These are phyloP conservation scores for Huntiella moniliformis DNA, from an alignment of 2,329 filamentous ascomycete genomes.

Conservation along the genomic window DNA sequence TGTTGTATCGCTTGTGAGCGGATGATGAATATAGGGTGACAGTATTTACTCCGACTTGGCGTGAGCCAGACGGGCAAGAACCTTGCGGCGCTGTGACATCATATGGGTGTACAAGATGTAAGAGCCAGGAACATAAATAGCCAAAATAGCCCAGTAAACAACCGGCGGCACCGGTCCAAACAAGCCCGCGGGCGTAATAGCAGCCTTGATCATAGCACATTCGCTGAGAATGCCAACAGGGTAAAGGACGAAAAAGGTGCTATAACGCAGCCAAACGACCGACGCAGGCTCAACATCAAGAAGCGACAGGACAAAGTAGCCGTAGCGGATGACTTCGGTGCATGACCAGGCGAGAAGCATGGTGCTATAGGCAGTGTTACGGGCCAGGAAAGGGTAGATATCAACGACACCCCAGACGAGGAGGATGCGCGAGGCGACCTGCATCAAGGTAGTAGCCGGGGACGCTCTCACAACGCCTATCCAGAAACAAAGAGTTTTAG, in stretches of 20 bases:
- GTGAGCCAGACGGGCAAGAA: constrained; percentile 20
- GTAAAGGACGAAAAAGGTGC: constrained; percentile 85
- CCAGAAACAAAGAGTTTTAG: background rate
- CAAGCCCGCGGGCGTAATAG: constrained; percentile 38
- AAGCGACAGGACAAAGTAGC: constrained; percentile 67
- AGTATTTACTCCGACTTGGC: constrained; percentile 15
- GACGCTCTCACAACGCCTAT: constrained; percentile 71
- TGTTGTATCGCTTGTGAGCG: background rate
- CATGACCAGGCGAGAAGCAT: constrained; percentile 79
- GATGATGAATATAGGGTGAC: background rate
- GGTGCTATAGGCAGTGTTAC: constrained; percentile 44
- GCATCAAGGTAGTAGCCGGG: constrained; percentile 69
- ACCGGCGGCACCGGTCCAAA: constrained; percentile 33
- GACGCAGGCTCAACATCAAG: constrained; percentile 39
- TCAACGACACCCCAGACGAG: constrained; percentile 75
- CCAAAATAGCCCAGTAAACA: constrained; percentile 44
- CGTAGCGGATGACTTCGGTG: constrained; percentile 86
- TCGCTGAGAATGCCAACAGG: constrained; percentile 82
- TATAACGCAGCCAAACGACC: constrained; percentile 72
- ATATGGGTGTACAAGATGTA: constrained; percentile 88
- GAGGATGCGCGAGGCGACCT: constrained; percentile 71
- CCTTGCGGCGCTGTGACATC: constrained; percentile 74
- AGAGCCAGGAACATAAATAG: constrained; percentile 61
- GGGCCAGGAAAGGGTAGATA: constrained; percentile 48
- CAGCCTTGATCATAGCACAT: constrained; percentile 57